Percentiles rank a stretch among this genome's conserved stretches.
Evolutionary conservation across 495 filamentous ascomycete genomes (phyloP).

Genomic region (Aspergillus nidulans): DNA sequence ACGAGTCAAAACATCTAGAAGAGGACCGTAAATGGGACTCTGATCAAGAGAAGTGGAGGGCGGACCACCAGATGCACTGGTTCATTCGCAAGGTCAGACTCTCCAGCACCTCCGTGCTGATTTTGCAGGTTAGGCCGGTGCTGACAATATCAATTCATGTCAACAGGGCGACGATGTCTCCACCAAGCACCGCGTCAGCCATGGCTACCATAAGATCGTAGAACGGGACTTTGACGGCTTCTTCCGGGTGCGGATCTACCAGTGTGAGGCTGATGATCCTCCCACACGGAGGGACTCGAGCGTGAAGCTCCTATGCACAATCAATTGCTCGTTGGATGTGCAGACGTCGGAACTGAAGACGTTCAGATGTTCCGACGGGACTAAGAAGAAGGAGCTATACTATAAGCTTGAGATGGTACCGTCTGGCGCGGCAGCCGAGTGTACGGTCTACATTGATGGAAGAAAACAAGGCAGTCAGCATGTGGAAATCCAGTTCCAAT

Average conservation of each 20-base stretch:
- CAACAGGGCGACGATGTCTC: constrained; percentile 7
- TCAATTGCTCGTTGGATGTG: constrained; percentile 1
- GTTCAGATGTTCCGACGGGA: neutral
- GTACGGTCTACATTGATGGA: neutral
- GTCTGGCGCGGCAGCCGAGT: constrained; percentile 2
- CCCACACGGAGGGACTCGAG: neutral
- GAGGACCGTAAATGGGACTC: constrained; percentile 4
- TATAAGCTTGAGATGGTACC: constrained; percentile 4
- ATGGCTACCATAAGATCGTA: neutral
- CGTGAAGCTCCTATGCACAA: neutral
- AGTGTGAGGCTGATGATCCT: constrained; percentile 2
- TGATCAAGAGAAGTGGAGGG: neutral
- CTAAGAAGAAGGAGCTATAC: neutral
- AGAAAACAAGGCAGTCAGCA: constrained; percentile 3
- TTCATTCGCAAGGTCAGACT: neutral
- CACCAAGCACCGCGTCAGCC: neutral
- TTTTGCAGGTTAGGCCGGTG: neutral
- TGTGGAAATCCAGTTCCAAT: neutral
- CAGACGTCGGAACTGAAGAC: neutral
- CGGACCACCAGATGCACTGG: constrained; percentile 5
- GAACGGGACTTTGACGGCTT: neutral
- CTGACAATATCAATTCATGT: neutral
- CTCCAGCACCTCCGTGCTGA: neutral
- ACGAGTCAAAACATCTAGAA: neutral
- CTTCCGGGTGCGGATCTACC: neutral